These are phyloP conservation scores for Monosporascus ibericus DNA, from an alignment of 2,329 filamentous ascomycete species.

Conservation along the genomic window DNA sequence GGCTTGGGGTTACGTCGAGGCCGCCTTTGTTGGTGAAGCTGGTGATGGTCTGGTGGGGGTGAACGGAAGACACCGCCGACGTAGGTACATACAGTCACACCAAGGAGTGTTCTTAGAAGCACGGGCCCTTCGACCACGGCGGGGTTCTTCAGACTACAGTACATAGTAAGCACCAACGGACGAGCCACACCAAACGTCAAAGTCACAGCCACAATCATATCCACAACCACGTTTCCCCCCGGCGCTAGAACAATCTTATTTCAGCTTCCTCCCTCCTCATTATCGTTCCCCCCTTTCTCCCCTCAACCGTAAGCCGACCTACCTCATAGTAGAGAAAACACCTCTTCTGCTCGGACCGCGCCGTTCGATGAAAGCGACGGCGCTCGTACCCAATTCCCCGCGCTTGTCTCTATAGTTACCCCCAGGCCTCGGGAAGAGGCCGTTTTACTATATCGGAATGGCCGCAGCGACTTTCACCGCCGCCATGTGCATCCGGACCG, in stretches of 20 bases:
- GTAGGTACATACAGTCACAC: too few relatives aligned
- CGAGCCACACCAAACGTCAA: too few relatives aligned
- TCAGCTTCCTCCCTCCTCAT: conserved; percentile 2
- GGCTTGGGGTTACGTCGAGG: conserved; percentile 4
- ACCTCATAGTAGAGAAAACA: too few relatives aligned
- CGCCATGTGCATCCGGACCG: conserved; percentile 10
- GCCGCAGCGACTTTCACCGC: conserved; percentile 4
- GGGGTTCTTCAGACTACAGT: too few relatives aligned
- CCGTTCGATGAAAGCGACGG: conserved; percentile 22
- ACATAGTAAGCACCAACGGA: too few relatives aligned
- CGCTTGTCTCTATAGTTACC: conserved; percentile 16
- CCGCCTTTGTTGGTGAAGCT: background rate
- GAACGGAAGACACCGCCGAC: too few relatives aligned
- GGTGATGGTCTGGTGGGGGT: background rate
- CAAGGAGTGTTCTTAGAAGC: too few relatives aligned
- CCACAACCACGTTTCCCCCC: background rate
- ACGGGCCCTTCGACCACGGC: too few relatives aligned
- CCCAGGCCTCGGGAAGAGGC: conserved; percentile 26
- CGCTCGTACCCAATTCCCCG: conserved; percentile 18
- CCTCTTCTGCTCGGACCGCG: conserved; percentile 1
- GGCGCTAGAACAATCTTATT: conserved; percentile 12
- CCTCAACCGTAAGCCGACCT: conserved; percentile 2
- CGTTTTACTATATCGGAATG: conserved; percentile 24
- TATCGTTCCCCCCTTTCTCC: conserved; percentile 2
- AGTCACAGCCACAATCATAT: background rate